Evolutionary conservation across 139 green algal genomes (phyloP), one percentile per base, ranked within the genome.

Genomic region (Closterium sp.): DNA sequence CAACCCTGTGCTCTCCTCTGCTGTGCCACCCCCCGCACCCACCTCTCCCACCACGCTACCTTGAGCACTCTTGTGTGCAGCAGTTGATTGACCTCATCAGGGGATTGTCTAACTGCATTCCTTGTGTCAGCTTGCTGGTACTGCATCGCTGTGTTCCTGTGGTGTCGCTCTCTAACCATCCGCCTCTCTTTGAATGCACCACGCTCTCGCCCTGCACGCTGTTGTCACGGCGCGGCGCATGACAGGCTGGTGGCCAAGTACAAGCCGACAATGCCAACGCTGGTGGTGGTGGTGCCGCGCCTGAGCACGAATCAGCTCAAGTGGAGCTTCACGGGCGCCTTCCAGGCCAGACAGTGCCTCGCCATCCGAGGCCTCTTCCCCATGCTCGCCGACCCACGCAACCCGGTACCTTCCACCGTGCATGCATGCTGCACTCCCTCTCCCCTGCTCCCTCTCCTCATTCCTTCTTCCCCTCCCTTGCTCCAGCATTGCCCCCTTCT

Each of bases 261-360:
- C 35, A 69, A 87, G 35, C 91, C 93, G 4, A 84, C 33, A 33
- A 93, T 95, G 87, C 93, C 93, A 5, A 34, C 94, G 19, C 33
- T 92, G 28, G 85, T 94, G 12, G 85, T 94, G 12, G 94, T 99
- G 9, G 94, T 96, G 69, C 95, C 95, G 32, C 28, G 33, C 16
- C 90, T 94, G 30, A 91, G 84, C 90, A 94, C 92, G 36, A 90
- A 93, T 33, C 89, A 93, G 89, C 84, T 94, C 21, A 93, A 76
- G 87, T 92, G 87, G 92, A 89, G 31, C 12, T 94, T 93, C 87
- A 94, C 92, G 10, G 92, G 92, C 9, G 90, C 89, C 23, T 94
- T 88, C 30, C 92, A 96, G 83, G 94, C 94, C 7, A 36, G 91
- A 7, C 94, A 96, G 90, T 93, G 88, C n/a, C 90, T 96, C 32